Base-by-base conservation (phyloP, 2,329 filamentous ascomycete genomes). In the Colletotrichum sp. region DNA sequence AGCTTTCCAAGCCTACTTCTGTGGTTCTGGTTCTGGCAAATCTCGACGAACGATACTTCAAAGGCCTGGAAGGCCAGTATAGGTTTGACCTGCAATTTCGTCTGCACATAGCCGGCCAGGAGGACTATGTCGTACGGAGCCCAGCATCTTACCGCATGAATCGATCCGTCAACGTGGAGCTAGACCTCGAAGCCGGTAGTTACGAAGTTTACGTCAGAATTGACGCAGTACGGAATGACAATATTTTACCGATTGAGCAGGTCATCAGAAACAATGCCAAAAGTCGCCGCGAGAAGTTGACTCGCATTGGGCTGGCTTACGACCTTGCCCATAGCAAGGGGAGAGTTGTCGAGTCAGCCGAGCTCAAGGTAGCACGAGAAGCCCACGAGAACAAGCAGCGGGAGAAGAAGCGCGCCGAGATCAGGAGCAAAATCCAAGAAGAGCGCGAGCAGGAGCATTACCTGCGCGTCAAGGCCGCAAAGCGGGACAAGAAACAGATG, bases 201-300 rank as follows among this genome's bases (percentile, higher is more conserved):
- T 98, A 98, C 84, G 92, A 91, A 8, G 91, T 98, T 6, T 88
- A 95, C 26, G 90, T 96, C 83, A 95, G 95, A 81, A 90, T 97
- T 74, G 92, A 93, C 9, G 94, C 94, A 3, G 89, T 89, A 21
- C 90, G 93, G n/a, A 82, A 88, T 30, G 85, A 89, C 10, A 84
- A 86, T 1, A 88, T 85, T 2, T 71, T 87, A 30, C 85, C 87
- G 1, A 90, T 94, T 18, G 93, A 95, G 77, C 90, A 95, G 49
- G 92, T 94, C 2, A 91, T 96, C 28, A 90, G 91, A 66, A 87
- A 89, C 9, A 91, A 92, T 72, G 94, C 92, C 72, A 90, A 91
- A 69, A 87, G 87, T 3, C 86, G 89, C 7, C 84, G 95, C 30
- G 94, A 95, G 79, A 98, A 98, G 83, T 89, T 98, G 3, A 88